Conservation (phyloP, 208 protist species). For the Phytomonas sp. region DNA sequence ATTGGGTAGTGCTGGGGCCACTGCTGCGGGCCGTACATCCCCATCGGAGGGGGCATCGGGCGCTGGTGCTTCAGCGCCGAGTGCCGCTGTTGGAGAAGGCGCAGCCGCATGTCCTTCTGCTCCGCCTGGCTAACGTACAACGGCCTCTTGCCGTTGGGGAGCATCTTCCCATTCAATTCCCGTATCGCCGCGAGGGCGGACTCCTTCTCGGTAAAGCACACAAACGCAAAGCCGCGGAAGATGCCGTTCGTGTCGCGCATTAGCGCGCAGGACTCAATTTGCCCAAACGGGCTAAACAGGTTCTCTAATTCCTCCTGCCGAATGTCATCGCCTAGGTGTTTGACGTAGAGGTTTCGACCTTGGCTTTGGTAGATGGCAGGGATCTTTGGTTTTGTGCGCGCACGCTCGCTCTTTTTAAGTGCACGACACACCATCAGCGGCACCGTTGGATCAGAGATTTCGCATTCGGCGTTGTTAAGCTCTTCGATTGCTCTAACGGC, state of each 20-base stretch:
- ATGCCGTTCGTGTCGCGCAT: constrained; percentile 44
- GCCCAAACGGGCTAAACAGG: constrained; percentile 44
- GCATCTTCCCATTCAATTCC: constrained; percentile 86
- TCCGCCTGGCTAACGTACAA: constrained; percentile 93
- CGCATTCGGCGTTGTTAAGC: constrained; percentile 27
- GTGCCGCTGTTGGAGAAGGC: constrained; percentile 79
- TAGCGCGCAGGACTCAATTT: constrained; percentile 43
- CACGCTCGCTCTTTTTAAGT: constrained; percentile 38
- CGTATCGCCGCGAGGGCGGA: constrained; percentile 88
- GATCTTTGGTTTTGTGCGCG: constrained; percentile 23
- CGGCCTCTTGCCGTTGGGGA: constrained; percentile 76
- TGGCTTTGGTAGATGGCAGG: constrained; percentile 35
- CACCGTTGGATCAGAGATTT: constrained; percentile 12
- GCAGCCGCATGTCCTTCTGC: constrained; percentile 86
- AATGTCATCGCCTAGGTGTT: constrained; percentile 39
- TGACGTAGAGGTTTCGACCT: constrained; percentile 63
- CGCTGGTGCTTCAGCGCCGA: constrained; percentile 21
- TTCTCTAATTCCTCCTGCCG: constrained; percentile 33
- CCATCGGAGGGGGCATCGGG: constrained; percentile 24
- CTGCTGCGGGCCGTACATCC: constrained; percentile 20
- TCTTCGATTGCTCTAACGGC: constrained; percentile 75
- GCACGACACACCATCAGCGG: constrained; percentile 38
- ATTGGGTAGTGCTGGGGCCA: constrained; percentile 23
- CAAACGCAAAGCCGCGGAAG: constrained; percentile 59
- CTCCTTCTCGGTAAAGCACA: constrained; percentile 88